Evolutionary conservation across 305 asterid genomes (phyloP), one percentile per base, ranked within the genome.

Genomic region (Lippia alba): DNA sequence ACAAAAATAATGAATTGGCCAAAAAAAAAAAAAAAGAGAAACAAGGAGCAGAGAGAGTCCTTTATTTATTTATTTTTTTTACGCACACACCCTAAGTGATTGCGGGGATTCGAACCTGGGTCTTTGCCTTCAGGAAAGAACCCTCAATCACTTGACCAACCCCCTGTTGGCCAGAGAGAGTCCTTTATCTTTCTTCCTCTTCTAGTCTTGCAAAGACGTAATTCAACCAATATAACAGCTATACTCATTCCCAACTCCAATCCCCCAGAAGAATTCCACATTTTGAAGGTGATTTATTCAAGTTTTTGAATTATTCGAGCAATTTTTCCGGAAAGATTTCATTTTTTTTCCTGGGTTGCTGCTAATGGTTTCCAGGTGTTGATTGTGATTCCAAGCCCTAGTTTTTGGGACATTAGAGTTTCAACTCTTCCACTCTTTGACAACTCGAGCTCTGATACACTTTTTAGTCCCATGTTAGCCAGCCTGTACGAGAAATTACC

Each of bases 21-120:
- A 70, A 56, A 12, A 56, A 24, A 70, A 56, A 12, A 56, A 79
- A 74, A 74, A 19, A 61, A 64, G 75, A 76, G 75, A 69, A 71
- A 66, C 8, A 63, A 72, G 58, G 49, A 67, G 71, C 77, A 74
- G 24, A 56, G 62, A 72, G 71, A 64, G 57, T 54, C 53, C 20
- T 67, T 41, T 56, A 46, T 45, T n/a, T n/a, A n/a, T n/a, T n/a
- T n/a, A n/a, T n/a, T n/a, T n/a, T n/a, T n/a, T n/a, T n/a, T n/a
- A n/a, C n/a, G n/a, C n/a, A n/a, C n/a, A n/a, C n/a, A n/a, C n/a
- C n/a, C n/a, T n/a, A n/a, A n/a, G n/a, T n/a, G n/a, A n/a, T n/a
- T n/a, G n/a, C n/a, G n/a, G n/a, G n/a, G n/a, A n/a, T n/a, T n/a
- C n/a, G n/a, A n/a, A n/a, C n/a, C n/a, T n/a, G n/a, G n/a, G n/a